A percentile compares a stretch with the other conserved stretches of the same genome.
These are phyloP conservation scores for Beauveria pseudobassiana DNA, from an alignment of 2,329 filamentous ascomycete species.

Conservation along the genomic window DNA sequence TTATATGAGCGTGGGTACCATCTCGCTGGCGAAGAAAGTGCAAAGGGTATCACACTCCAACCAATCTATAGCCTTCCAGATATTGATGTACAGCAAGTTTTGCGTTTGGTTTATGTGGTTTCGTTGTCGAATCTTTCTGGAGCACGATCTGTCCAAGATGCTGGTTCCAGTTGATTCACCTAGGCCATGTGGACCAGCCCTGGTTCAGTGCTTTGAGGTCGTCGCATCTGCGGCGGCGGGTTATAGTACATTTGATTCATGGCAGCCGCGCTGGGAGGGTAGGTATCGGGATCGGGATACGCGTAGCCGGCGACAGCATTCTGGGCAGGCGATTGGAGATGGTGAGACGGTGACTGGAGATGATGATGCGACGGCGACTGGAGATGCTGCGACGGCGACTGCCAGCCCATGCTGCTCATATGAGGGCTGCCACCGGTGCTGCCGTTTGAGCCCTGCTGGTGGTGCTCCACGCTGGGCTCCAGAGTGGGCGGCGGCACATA, in stretches of 20 bases:
- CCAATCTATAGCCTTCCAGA: conserved; percentile 8
- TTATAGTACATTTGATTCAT: conserved; percentile 68
- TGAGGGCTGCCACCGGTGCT: conserved; percentile 83
- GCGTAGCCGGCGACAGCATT: conserved; percentile 55
- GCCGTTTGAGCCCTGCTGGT: conserved; percentile 56
- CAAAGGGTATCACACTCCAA: conserved; percentile 11
- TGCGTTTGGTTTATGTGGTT: not conserved
- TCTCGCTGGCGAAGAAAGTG: not conserved
- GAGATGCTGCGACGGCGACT: conserved; percentile 43
- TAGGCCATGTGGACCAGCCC: conserved; percentile 35
- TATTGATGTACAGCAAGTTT: conserved; percentile 7
- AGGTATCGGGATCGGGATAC: conserved; percentile 77
- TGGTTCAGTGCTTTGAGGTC: conserved; percentile 69
- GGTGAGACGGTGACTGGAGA: conserved; percentile 48
- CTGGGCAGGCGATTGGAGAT: conserved; percentile 48
- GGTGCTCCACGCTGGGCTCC: conserved; percentile 76
- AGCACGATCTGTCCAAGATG: conserved; percentile 1
- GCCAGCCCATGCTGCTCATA: conserved; percentile 75
- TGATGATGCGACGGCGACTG: conserved; percentile 46
- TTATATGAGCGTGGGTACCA: not conserved
- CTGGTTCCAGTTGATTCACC: conserved; percentile 15
- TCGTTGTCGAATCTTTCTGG: not conserved
- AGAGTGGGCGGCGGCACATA: conserved; percentile 81
- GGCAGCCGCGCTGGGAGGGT: conserved; percentile 47
- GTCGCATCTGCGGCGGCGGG: conserved; percentile 55